A percentile compares a stretch with the other conserved stretches of the same genome.
These are phyloP conservation scores for Artemisia tridentata DNA, from an alignment of 129 eudicot species.

Conservation along the genomic window DNA sequence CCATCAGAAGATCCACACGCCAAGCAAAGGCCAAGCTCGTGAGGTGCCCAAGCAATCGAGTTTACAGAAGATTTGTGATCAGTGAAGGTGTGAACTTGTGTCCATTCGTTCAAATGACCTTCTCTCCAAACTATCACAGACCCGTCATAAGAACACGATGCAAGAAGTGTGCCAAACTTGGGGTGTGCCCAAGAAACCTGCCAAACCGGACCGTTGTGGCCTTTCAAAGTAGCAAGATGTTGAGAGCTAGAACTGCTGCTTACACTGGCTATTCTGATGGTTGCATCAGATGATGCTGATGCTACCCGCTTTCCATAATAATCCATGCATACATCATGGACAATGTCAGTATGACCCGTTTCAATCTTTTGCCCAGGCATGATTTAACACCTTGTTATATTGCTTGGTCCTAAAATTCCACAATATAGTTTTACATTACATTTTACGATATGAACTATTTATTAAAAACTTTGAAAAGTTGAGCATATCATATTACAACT, in stretches of 20 bases:
- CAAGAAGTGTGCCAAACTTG: slow-evolving; percentile 34
- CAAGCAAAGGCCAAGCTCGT: slow-evolving; percentile 37
- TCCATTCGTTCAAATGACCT: slow-evolving; percentile 33
- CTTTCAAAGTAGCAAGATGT: slow-evolving; percentile 31
- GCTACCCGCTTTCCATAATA: slow-evolving; percentile 23
- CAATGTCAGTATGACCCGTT: slow-evolving; percentile 23
- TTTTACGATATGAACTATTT: neutral
- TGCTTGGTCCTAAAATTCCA: neutral
- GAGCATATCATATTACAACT: neutral
- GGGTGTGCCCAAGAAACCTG: slow-evolving; percentile 47
- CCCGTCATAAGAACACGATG: slow-evolving; percentile 44
- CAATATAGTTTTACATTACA: neutral
- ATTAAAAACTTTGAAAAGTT: neutral
- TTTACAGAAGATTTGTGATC: slow-evolving; percentile 38
- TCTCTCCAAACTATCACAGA: slow-evolving; percentile 35
- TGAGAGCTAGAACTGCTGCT: slow-evolving; percentile 23
- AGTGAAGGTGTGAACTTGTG: slow-evolving; percentile 29
- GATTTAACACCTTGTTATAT: neutral
- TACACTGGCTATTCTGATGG: slow-evolving; percentile 13
- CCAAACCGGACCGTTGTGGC: slow-evolving; percentile 42
- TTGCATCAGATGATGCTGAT: slow-evolving; percentile 25
- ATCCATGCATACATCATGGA: slow-evolving; percentile 27
- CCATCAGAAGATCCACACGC: slow-evolving; percentile 43
- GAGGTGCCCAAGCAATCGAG: slow-evolving; percentile 40
- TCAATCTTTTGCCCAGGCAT: slow-evolving; percentile 23